phyloP scores from a whole-genome alignment of 345 rosid species.

The Populus ilicifolia region DNA sequence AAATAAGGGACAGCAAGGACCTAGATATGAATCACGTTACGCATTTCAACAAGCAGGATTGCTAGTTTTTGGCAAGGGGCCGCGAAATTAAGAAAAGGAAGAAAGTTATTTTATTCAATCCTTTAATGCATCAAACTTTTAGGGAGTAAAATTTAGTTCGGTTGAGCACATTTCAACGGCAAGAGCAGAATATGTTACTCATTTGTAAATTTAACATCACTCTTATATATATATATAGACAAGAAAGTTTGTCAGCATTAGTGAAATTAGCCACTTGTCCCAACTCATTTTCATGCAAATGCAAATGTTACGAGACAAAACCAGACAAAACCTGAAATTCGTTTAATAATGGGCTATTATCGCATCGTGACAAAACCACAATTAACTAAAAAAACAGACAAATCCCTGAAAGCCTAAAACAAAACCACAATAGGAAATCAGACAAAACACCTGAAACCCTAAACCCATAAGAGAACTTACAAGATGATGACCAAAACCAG shows the following conservation, averaged over 20 bases:
- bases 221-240: too few relatives aligned
- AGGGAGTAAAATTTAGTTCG: background rate
- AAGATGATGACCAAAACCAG: slow-evolving; percentile 53
- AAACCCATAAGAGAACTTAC: slow-evolving; percentile 20
- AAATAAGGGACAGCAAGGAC: background rate
- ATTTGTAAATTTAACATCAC: too few relatives aligned
- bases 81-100: background rate
- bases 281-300: background rate
- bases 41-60: background rate
- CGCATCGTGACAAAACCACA: too few relatives aligned
- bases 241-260: too few relatives aligned
- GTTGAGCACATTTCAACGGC: background rate
- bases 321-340: background rate
- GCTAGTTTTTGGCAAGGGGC: background rate
- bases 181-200: background rate
- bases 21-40: background rate
- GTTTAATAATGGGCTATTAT: background rate
- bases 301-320: background rate
- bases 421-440: background rate
- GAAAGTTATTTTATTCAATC: too few relatives aligned
- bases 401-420: background rate
- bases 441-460: background rate
- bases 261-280: too few relatives aligned
- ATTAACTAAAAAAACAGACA: background rate
- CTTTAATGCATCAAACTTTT: too few relatives aligned